Base-by-base conservation (phyloP, 768 basidiomycete species). In the Tricholomella constricta region DNA sequence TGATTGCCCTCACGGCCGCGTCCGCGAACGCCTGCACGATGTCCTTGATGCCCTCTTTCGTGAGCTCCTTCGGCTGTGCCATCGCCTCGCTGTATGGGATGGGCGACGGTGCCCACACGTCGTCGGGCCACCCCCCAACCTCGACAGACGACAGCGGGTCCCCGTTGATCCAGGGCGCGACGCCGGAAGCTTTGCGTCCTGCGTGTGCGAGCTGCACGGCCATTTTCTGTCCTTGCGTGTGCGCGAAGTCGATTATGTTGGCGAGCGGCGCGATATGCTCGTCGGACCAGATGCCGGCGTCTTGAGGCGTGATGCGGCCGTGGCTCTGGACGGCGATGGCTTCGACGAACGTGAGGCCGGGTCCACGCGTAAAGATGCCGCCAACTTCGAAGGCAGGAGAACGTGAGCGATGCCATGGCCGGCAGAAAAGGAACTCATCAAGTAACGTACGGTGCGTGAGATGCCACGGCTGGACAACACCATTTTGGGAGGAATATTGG, bases 121-220 rank as follows among this genome's bases (percentile, higher is more conserved):
- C 54, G 12, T 78, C 72, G 0, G 78, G 77, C 78, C 78, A 81
- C 12, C 84, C 84, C n/a, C 75, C 76, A 4, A 64, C 62, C 10
- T 67, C 68, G 37, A 68, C 68, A 1, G 65, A 58, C 5, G 79
- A 79, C 11, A 60, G 46, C 10, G 66, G 34, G 15, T 67, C 67
- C n/a, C 61, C 55, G 26, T 69, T 48, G 27, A 87, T 62, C 85
- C 86, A 91, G 0, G 87, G 85, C 1, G 83, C 78, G 15, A 80
- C 65, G 0, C 77, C 83, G 8, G 82, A 84, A 0, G 81, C 87
- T 65, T 91, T 91, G n/a, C 89, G 75, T 0, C 90, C 89, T 0
- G 88, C 86, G 56, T 92, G 89, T 0, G 79, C 84, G 15, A 91
- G 78, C 58, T 92, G 91, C 49, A 91, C 84, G 8, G 74, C 89